phyloP scores from a whole-genome alignment of 192 early-diverging fungal genomes.

The Linderina pennispora region DNA sequence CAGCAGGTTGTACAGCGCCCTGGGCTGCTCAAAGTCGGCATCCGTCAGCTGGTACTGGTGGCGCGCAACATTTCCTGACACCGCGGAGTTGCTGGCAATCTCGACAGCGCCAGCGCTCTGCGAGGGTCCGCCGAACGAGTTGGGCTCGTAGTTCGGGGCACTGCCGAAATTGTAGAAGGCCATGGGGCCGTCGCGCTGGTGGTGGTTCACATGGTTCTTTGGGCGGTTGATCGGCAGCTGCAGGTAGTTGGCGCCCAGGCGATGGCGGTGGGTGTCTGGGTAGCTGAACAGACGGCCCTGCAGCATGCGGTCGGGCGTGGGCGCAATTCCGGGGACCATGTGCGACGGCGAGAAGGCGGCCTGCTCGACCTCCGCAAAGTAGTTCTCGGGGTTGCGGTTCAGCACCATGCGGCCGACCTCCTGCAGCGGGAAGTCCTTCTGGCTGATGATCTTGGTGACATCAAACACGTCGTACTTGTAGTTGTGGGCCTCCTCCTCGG shows the following conservation, averaged over 20 bases:
- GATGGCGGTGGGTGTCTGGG: conserved; percentile 64
- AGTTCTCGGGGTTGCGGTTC: conserved; percentile 67
- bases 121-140: conserved; percentile 51
- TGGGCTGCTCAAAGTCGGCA: conserved; percentile 59
- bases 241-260: conserved; percentile 63
- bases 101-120: conserved; percentile 17
- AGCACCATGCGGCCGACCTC: conserved; percentile 65
- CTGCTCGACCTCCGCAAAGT: conserved; percentile 73
- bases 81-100: conserved; percentile 22
- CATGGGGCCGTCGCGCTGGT: conserved; percentile 65
- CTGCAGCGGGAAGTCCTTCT: conserved; percentile 58
- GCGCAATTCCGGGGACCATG: conserved; percentile 64
- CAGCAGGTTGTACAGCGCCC: conserved; percentile 48
- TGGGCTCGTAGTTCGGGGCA: conserved; percentile 58
- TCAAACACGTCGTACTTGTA: conserved; percentile 62
- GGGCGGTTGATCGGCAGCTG: conserved; percentile 67
- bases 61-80: conserved; percentile 48
- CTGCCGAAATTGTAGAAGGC: conserved; percentile 52
- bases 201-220: conserved; percentile 45
- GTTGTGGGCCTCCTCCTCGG: conserved; percentile 50
- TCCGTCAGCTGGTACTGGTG: conserved; percentile 49
- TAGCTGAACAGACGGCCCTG: conserved; percentile 71
- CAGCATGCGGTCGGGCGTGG: conserved; percentile 61
- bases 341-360: conserved; percentile 63
- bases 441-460: conserved; percentile 60